These are phyloP conservation scores for Aegilops sharonensis DNA, from an alignment of 176 grass and related monocot species.

Conservation along the genomic window DNA sequence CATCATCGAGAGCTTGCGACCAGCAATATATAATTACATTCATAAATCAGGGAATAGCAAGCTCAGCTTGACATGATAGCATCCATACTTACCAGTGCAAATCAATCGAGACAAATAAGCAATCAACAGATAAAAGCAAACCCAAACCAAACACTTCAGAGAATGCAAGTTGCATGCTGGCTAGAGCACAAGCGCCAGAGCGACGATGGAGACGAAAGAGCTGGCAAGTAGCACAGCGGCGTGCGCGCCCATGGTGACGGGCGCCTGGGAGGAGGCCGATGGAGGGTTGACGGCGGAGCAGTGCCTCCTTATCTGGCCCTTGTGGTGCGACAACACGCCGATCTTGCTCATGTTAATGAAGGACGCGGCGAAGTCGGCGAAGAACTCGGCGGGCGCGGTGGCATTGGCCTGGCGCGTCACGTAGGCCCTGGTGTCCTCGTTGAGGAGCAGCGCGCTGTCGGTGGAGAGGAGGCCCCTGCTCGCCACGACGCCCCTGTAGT, in stretches of 20 bases:
- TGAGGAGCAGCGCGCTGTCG: conserved; percentile 38
- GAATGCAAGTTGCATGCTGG: not conserved
- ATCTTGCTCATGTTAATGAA: conserved; percentile 45
- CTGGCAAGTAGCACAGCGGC: not conserved
- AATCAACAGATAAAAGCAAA: not conserved
- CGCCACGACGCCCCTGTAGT: conserved; percentile 38
- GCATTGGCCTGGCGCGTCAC: conserved; percentile 44
- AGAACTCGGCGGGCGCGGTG: conserved; percentile 17
- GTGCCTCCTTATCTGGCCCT: conserved; percentile 38
- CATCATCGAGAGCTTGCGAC: no score
- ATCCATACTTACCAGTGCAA: no score
- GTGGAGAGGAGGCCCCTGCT: conserved; percentile 38
- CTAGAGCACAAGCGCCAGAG: not conserved
- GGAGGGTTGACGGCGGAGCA: conserved; percentile 47
- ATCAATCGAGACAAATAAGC: no score
- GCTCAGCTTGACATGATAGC: no score
- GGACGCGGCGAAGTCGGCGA: conserved; percentile 35
- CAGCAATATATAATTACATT: no score
- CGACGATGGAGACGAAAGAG: not conserved
- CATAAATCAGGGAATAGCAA: no score
- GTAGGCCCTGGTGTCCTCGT: conserved; percentile 33
- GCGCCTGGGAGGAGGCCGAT: not conserved
- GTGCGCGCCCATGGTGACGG: not conserved
- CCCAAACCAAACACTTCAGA: not conserved
- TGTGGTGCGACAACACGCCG: conserved; percentile 22